A percentile compares a stretch with the other conserved stretches of the same genome.
Evolutionary conservation across 768 basidiomycete genomes (phyloP).

Genomic region (Sistotremastrum niveocremeum): DNA sequence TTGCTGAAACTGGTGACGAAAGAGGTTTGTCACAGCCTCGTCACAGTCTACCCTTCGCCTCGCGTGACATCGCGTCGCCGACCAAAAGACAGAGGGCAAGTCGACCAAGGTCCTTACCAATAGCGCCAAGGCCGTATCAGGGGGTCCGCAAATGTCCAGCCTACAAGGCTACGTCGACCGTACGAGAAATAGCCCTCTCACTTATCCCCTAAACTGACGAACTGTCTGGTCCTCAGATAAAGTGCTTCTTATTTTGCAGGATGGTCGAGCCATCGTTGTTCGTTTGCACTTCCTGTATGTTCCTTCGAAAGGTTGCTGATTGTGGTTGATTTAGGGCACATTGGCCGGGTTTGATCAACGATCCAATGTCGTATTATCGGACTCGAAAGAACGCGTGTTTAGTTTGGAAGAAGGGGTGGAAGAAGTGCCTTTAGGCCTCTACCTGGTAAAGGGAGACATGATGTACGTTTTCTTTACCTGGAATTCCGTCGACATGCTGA

Average conservation of each 20-base stretch:
- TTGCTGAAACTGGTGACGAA: no score
- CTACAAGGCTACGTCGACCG: slow-evolving; percentile 89
- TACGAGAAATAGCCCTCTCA: slow-evolving; percentile 19
- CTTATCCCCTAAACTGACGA: neutral
- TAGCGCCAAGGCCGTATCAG: no score
- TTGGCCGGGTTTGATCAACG: slow-evolving; percentile 91
- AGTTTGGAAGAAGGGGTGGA: slow-evolving; percentile 85
- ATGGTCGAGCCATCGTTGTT: slow-evolving; percentile 90
- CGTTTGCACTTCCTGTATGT: slow-evolving; percentile 16
- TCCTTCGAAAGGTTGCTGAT: neutral
- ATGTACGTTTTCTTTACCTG: slow-evolving; percentile 48
- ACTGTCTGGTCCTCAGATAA: slow-evolving; percentile 36
- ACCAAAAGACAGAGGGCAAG: no score
- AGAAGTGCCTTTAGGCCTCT: slow-evolving; percentile 86
- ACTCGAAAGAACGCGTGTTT: slow-evolving; percentile 88
- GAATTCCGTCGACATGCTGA: neutral
- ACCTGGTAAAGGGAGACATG: slow-evolving; percentile 97
- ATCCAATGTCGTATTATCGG: slow-evolving; percentile 90
- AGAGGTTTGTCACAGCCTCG: no score
- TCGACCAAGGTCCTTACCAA: no score
- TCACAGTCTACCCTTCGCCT: no score
- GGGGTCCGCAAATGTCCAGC: slow-evolving; percentile 48
- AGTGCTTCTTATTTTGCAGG: slow-evolving; percentile 89
- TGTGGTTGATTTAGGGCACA: slow-evolving; percentile 43
- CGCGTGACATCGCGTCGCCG: no score